Percentiles rank a stretch among this genome's conserved stretches.
Evolutionary conservation across 1,284 basidiomycete species (phyloP).

Genomic region (Rhodofomes roseus): DNA sequence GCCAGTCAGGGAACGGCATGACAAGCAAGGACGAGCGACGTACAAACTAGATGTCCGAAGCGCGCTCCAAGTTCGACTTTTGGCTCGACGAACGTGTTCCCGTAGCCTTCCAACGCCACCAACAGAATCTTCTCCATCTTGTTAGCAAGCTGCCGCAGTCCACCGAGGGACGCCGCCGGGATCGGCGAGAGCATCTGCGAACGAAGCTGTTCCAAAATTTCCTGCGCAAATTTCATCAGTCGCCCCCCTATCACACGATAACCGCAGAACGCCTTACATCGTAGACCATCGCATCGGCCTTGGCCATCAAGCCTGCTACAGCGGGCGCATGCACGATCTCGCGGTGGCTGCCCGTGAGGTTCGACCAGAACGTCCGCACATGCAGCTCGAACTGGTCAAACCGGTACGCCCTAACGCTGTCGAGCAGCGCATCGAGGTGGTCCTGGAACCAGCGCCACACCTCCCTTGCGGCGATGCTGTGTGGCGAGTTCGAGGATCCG

Average conservation of each 20-base stretch:
- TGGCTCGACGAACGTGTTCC: slow-evolving; percentile 86
- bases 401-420: slow-evolving; percentile 71
- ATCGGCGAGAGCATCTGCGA: slow-evolving; percentile 81
- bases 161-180: slow-evolving; percentile 59
- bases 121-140: slow-evolving; percentile 89
- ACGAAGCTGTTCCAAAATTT: slow-evolving; percentile 81
- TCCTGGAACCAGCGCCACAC: slow-evolving; percentile 87
- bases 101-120: slow-evolving; percentile 75
- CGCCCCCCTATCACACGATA: slow-evolving; percentile 5
- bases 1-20: background rate
- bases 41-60: slow-evolving; percentile 83
- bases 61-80: slow-evolving; percentile 86
- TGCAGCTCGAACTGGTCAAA: slow-evolving; percentile 87
- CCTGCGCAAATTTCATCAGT: slow-evolving; percentile 38
- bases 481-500: slow-evolving; percentile 64
- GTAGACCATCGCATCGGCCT: slow-evolving; percentile 84
- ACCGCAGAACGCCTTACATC: slow-evolving; percentile 52
- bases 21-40: slow-evolving; percentile 33
- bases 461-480: slow-evolving; percentile 73
- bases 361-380: slow-evolving; percentile 79
- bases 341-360: slow-evolving; percentile 66
- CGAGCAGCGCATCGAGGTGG: slow-evolving; percentile 75
- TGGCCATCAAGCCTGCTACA: slow-evolving; percentile 82
- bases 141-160: slow-evolving; percentile 76
- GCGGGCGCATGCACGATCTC: slow-evolving; percentile 85